Conservation (phyloP, 306 rosid species). For the Pueraria montana region DNA sequence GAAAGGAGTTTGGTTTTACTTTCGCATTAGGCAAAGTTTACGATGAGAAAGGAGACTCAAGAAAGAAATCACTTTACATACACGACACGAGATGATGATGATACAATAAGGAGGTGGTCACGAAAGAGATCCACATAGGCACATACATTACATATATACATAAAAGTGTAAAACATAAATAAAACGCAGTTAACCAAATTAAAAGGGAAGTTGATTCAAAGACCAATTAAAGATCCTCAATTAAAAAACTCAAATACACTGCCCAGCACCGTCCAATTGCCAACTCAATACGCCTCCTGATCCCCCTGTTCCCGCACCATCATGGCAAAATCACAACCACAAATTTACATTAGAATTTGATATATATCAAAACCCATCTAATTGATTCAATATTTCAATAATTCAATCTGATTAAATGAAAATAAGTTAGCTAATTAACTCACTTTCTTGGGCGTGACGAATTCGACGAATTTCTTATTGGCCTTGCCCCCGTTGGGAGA, state of each 20-base stretch:
- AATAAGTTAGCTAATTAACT: background rate
- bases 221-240: background rate
- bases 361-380: background rate
- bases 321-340: slow-evolving; percentile 1
- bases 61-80: slow-evolving; percentile 17
- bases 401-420: background rate
- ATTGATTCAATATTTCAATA: background rate
- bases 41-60: background rate
- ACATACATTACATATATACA: slow-evolving; percentile 1
- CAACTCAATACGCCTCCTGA: slow-evolving; percentile 60
- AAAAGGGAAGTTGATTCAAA: background rate
- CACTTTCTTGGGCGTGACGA: slow-evolving; percentile 71
- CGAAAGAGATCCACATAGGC: background rate
- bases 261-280: background rate
- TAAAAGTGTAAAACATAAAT: background rate
- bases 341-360: background rate
- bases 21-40: background rate
- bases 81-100: background rate
- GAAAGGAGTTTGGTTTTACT: slow-evolving; percentile 39
- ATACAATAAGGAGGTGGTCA: background rate
- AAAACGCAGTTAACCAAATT: background rate
- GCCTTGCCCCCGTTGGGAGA: slow-evolving; percentile 52
- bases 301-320: slow-evolving; percentile 47
- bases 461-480: slow-evolving; percentile 67
- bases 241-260: background rate